These are phyloP conservation scores for Aspergillus biplanus DNA, from an alignment of 495 filamentous ascomycete genomes.

Conservation along the genomic window DNA sequence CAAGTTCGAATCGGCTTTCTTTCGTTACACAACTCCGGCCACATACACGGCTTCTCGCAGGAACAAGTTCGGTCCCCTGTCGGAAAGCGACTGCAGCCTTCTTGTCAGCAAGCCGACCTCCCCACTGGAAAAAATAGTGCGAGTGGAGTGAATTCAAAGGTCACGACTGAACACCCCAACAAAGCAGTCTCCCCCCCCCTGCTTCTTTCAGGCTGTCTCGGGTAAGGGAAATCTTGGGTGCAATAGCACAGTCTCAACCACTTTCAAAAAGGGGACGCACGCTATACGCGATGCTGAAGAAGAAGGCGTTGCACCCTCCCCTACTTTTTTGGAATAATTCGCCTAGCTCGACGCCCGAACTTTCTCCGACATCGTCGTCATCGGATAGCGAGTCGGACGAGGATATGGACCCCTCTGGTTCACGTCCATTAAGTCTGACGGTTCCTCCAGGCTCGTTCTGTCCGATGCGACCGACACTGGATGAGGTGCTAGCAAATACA, in stretches of 20 bases:
- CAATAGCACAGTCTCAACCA: constrained; percentile 17
- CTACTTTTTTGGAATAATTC: constrained; percentile 48
- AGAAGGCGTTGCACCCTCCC: constrained; percentile 47
- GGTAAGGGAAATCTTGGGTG: constrained; percentile 18
- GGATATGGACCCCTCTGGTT: constrained; percentile 54
- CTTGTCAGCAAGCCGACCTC: constrained; percentile 3
- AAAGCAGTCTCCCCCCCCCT: constrained; percentile 7
- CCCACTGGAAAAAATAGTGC: not conserved
- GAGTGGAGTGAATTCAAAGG: not conserved
- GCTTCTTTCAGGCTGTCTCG: constrained; percentile 11
- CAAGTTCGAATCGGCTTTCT: constrained; percentile 13
- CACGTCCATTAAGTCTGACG: constrained; percentile 64
- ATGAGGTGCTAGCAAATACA: constrained; percentile 85
- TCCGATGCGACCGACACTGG: constrained; percentile 77
- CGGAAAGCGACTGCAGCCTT: constrained; percentile 16
- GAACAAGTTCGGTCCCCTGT: constrained; percentile 11
- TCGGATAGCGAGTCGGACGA: constrained; percentile 61
- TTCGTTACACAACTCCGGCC: constrained; percentile 12
- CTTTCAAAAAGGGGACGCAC: constrained; percentile 35
- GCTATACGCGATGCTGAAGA: constrained; percentile 54
- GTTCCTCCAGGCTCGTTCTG: constrained; percentile 67
- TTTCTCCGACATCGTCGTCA: constrained; percentile 45
- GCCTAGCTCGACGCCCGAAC: constrained; percentile 47
- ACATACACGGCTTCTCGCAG: constrained; percentile 26
- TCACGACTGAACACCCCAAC: constrained; percentile 2